These are phyloP conservation scores for Lobosporangium transversale DNA, from an alignment of 192 early-diverging fungal species.

Conservation along the genomic window DNA sequence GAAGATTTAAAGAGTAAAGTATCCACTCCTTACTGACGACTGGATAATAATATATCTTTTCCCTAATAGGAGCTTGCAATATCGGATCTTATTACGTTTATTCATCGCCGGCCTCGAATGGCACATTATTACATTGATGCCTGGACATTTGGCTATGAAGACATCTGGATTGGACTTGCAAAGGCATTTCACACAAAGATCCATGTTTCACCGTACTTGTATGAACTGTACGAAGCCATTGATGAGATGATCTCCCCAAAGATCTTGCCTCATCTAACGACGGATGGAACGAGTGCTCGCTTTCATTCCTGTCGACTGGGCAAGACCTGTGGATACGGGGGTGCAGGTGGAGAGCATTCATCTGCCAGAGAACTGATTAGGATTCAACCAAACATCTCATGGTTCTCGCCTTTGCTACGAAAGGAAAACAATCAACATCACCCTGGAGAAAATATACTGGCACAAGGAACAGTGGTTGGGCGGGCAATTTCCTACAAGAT, in stretches of 20 bases:
- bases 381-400: conserved; percentile 44
- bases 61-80: conserved; percentile 26
- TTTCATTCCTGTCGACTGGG: conserved; percentile 48
- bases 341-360: conserved; percentile 38
- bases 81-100: conserved; percentile 35
- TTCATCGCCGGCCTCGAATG: conserved; percentile 27
- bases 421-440: not conserved
- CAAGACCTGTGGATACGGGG: conserved; percentile 35
- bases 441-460: not conserved
- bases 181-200: conserved; percentile 55
- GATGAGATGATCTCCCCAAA: conserved; percentile 38
- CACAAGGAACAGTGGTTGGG: conserved; percentile 3
- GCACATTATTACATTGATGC: conserved; percentile 55
- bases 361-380: conserved; percentile 28
- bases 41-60: not conserved
- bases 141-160: conserved; percentile 61
- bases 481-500: conserved; percentile 8
- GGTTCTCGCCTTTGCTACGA: conserved; percentile 22
- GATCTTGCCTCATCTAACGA: conserved; percentile 30
- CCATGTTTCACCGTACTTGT: conserved; percentile 23
- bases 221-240: conserved; percentile 37
- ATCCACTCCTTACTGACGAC: no score
- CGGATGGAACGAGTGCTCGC: conserved; percentile 22
- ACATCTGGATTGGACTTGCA: conserved; percentile 56
- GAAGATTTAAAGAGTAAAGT: no score